A percentile compares a stretch with the other conserved stretches of the same genome.
Conservation (phyloP, 108 stramenopile genomes). For the Discostella pseudostelligera region DNA sequence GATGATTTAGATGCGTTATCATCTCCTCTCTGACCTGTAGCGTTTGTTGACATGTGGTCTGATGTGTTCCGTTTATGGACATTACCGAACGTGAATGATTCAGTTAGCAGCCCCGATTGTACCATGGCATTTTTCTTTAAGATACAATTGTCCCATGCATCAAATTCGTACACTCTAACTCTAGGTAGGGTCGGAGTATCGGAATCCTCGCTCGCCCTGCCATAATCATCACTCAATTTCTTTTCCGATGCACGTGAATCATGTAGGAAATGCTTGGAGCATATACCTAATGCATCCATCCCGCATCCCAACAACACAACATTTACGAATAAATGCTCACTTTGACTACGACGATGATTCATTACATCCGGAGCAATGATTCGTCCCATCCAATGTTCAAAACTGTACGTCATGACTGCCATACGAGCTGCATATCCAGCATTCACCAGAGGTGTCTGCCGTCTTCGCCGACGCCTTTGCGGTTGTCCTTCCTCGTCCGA, state of each 20-base stretch:
- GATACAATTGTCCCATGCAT: slow-evolving; percentile 34
- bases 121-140: slow-evolving; percentile 26
- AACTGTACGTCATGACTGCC: slow-evolving; percentile 46
- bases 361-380: neutral
- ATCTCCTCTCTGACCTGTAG: too few species aligned
- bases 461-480: slow-evolving; percentile 8
- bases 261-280: slow-evolving; percentile 47
- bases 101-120: slow-evolving; percentile 19
- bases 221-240: neutral
- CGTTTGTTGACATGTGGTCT: too few species aligned
- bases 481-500: neutral
- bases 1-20: neutral
- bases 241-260: neutral
- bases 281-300: slow-evolving; percentile 72
- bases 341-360: neutral
- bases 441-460: slow-evolving; percentile 79
- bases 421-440: slow-evolving; percentile 77
- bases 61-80: neutral
- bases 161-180: slow-evolving; percentile 38
- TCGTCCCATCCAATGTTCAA: slow-evolving; percentile 28
- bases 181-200: slow-evolving; percentile 16
- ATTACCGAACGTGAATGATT: neutral
- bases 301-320: slow-evolving; percentile 76
- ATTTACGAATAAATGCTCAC: slow-evolving; percentile 21
- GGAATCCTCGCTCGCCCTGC: slow-evolving; percentile 11